Evolutionary conservation across 2,329 filamentous ascomycete species (phyloP), one percentile per base, ranked within the genome.

Genomic region (Penicillium glabrum): DNA sequence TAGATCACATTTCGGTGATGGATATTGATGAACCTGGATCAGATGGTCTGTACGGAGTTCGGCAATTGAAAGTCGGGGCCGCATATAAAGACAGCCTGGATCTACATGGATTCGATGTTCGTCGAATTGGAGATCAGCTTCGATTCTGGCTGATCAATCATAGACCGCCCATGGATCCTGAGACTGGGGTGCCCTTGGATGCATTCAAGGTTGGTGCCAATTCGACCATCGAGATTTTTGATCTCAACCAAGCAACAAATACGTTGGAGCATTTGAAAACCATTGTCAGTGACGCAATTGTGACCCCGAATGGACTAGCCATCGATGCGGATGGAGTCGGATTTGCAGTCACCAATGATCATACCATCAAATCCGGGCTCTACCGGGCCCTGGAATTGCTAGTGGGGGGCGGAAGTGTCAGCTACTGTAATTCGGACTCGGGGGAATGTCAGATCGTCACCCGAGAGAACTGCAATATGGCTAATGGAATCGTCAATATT

Each of bases 341-440:
- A 1, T 74, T 76, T 51, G 61, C 72, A n/a, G 67, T 75, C 45
- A 72, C 72, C 3, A 76, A 76, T 57, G 73, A 74, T 45, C 71
- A 75, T 31, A 68, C 66, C 39, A 50, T 26, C 5, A 75, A 76
- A 59, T 60, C 64, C 62, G 57, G 47, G 9, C 35, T 35, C 27
- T 53, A 37, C 26, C 54, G 71, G 23, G 50, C 55, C 46, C 51
- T 71, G n/a, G 67, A 70, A 41, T 52, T 59, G 11, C 26, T 71
- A 21, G 54, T 62, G 47, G 68, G 72, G 5, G 69, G 69, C 5
- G 72, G 71, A 1, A 69, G 53, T 45, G 58, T 74, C 5, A 62
- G 59, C 4, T 71, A 72, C 50, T 74, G 71, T 53, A 46, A 53
- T 16, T 47, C 57, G 21, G 57, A 61, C 21, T 62, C 61, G 5